Evolutionary conservation across 176 grass and related monocot genomes (phyloP), one percentile per base, ranked within the genome.

Genomic region (Saccharum spontaneum): DNA sequence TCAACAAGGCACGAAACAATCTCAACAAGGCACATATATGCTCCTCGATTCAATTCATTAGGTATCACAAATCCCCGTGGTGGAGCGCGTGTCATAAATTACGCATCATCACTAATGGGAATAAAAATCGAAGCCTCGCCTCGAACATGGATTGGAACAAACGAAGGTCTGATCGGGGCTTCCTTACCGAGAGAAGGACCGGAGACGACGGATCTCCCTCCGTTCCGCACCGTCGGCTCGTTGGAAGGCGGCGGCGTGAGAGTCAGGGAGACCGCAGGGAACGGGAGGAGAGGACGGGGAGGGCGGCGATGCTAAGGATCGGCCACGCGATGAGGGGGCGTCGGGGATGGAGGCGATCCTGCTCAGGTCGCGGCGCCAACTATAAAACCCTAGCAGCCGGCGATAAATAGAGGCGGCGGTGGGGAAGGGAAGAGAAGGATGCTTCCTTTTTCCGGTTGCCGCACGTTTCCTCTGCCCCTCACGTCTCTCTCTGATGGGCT

Each of bases 371-470:
- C 61, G 73, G 61, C 73, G 23, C 62, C 61, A 23, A 20, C 1
- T 0, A 65, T 10, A 77, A 77, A 77, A 84, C 83, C 83, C 83
- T 84, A 84, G 61, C 15, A 28, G 72, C 43, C 45, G 33, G 61
- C 45, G 44, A 76, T 67, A 40, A 76, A 84, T 67, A 76, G 44
- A 49, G 33, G 59, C 17, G 65, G 65, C 52, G 45, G 28, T 48
- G 43, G 5, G 40, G 62, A 50, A 49, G 23, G 30, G 60, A 46
- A 8, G 41, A 7, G 60, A 8, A 59, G 41, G 62, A 36, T 34
- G 30, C 30, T 80, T 48, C 26, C 26, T 23, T n/a, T 23, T 76
- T 26, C 18, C 82, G 44, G 71, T 44, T 50, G 45, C 82, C 9
- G 5, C 82, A 84, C 82, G 82, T n/a, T 55, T 84, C 82, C 38